Base-by-base conservation (phyloP, 176 grass and related monocot species). In the Oryza longistaminata region DNA sequence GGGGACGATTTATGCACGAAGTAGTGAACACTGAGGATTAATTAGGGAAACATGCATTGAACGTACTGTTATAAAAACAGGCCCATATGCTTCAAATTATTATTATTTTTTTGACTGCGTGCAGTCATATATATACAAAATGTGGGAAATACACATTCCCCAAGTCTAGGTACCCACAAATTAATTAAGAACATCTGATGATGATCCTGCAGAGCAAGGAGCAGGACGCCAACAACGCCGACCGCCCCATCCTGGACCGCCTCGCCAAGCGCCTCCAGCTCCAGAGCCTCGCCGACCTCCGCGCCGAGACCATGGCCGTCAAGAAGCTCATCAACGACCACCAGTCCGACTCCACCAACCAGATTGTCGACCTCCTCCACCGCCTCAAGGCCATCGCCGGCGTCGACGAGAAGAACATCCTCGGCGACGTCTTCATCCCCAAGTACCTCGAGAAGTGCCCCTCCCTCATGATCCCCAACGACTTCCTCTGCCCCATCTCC, bases 361-460 rank as follows among this genome's bases (percentile, higher is more conserved):
- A 91, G 74, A 96, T 96, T 19, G 75, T 93, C 33, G 91, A 87
- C 2, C 77, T 90, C 40, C 70, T 96, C 22, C 62, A 87, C 15
- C 93, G 84, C 74, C 79, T 96, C 50, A 96, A 91, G 71, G 88
- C 72, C 3, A 82, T 87, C 45, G 91, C 91, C 1, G 91, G 93
- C 42, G 45, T 93, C 8, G 90, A 96, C 29, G 88, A 87, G 13
- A 84, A 73, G 10, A 77, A 87, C 85, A 90, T 85, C 45, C 81
- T 96, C 1, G 85, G 86, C 22, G 93, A 96, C 43, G 83, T 96
- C 15, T 84, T 73, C 2, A 78, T 96, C 73, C 93, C 93, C 0
- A 93, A 87, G 74, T 96, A 96, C 78, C 86, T 96, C 0, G 88
- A 93, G 73, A 96, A 93, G 68, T 96, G 91, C 64, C 86, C 91